Evolutionary conservation across 1,139 yeast species (phyloP).

Genomic region (Diutina scorzettiae): DNA sequence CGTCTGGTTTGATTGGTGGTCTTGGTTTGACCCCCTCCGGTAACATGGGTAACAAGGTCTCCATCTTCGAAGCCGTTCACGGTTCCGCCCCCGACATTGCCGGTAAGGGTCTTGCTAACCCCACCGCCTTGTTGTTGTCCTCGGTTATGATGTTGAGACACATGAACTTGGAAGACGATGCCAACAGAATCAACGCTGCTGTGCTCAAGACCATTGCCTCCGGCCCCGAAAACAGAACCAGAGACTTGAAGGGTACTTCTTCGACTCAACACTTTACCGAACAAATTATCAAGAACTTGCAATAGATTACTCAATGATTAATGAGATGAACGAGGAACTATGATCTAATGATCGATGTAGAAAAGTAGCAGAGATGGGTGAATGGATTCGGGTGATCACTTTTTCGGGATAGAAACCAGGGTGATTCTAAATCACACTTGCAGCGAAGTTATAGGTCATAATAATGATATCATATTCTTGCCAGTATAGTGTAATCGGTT

Average conservation of each 20-base stretch:
- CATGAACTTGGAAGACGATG: conserved; percentile 76
- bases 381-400: too few relatives aligned
- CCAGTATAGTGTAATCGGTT: too few relatives aligned
- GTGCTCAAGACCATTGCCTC: conserved; percentile 90
- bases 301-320: too few relatives aligned
- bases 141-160: conserved; percentile 99
- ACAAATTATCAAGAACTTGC: conserved; percentile 39
- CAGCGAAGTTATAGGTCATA: too few relatives aligned
- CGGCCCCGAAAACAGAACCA: conserved; percentile 86
- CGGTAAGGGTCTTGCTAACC: conserved; percentile 96
- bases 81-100: conserved; percentile 99
- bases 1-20: conserved; percentile 97
- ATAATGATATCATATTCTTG: too few relatives aligned
- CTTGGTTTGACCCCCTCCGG: conserved; percentile 98
- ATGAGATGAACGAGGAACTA: too few relatives aligned
- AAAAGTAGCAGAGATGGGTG: too few relatives aligned
- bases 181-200: conserved; percentile 77
- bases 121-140: conserved; percentile 90
- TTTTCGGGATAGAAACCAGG: too few relatives aligned
- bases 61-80: conserved; percentile 98
- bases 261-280: conserved; percentile 81
- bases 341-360: too few relatives aligned
- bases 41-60: conserved; percentile 96
- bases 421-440: too few relatives aligned
- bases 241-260: conserved; percentile 91